Evolutionary conservation across 805 yeast genomes (phyloP).

Genomic region (Kregervanrija fluxuum): DNA sequence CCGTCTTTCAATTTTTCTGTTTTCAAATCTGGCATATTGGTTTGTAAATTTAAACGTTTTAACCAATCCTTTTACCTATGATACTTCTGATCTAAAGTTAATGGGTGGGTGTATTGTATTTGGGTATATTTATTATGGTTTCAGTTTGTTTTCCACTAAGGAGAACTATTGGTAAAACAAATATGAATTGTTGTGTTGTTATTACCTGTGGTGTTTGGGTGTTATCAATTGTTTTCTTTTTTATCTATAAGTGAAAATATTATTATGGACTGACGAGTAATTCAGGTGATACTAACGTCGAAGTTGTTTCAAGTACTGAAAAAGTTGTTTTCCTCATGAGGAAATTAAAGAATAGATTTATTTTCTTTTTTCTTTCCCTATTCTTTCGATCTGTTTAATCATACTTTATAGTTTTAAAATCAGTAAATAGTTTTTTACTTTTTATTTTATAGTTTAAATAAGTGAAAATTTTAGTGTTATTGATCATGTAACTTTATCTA

Average conservation of each 20-base stretch:
- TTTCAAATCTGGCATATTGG: slow-evolving; percentile 30
- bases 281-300: slow-evolving; percentile 7
- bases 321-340: slow-evolving; percentile 2
- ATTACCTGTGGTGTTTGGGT: slow-evolving; percentile 28
- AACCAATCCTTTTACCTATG: slow-evolving; percentile 26
- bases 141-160: slow-evolving; percentile 48
- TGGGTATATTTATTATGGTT: too few relatives aligned
- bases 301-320: slow-evolving; percentile 7
- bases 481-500: too few relatives aligned
- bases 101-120: too few relatives aligned
- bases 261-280: slow-evolving; percentile 23
- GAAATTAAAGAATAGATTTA: background rate
- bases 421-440: too few relatives aligned
- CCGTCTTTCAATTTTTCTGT: slow-evolving; percentile 18
- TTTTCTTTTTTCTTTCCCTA: too few relatives aligned
- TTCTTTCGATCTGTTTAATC: too few relatives aligned
- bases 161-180: slow-evolving; percentile 27
- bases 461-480: too few relatives aligned
- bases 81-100: too few relatives aligned
- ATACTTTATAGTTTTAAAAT: too few relatives aligned
- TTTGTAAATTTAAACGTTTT: slow-evolving; percentile 31
- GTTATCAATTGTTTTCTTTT: slow-evolving; percentile 16
- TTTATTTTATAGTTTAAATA: too few relatives aligned
- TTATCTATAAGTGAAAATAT: slow-evolving; percentile 17
- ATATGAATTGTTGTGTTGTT: slow-evolving; percentile 31